Evolutionary conservation across 345 rosid genomes (phyloP), one percentile per base, ranked within the genome.

Genomic region (Anastatica hierochuntica): DNA sequence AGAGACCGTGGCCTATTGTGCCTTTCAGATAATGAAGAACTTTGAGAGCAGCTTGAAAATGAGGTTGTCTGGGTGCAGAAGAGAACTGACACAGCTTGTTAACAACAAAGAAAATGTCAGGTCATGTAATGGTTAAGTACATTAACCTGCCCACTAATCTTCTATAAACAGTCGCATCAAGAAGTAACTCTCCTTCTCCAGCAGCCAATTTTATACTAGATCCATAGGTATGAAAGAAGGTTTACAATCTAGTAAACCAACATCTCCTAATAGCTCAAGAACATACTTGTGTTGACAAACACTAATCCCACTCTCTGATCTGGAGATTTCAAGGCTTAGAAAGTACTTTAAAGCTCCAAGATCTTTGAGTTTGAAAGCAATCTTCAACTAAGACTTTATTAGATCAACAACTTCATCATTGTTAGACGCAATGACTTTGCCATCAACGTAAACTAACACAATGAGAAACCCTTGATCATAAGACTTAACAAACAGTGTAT

Each of bases 271-370:
- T 0, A 39, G 5, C 1, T 39, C 43, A 5, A 39, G 8, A 0
- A 44, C 33, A 44, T 44, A 26, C 7, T 26, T 26, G 0, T 15
- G 4, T 7, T 44, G 30, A 23, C 49, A n/a, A n/a, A n/a, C n/a
- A n/a, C n/a, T n/a, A n/a, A n/a, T n/a, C n/a, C n/a, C n/a, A 44
- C 6, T 21, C 2, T 0, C 11, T n/a, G 0, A 39, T 19, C 0
- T 31, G 17, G 23, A 2, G 2, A 39, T 17, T 0, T 39, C 20
- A 7, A 39, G 0, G 0, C 48, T 29, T 0, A 43, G 1, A 1
- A 42, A 19, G 2, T 18, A 42, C 1, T 11, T 19, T 0, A n/a
- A 4, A 2, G 27, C 1, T 13, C 29, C 1, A 43, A 7, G n/a
- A 2, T 43, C 15, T 6, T 29, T 12, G 0, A 43, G 10, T 3